phyloP scores from a whole-genome alignment of 2,329 filamentous ascomycete genomes.

The Monosporascus sp. region DNA sequence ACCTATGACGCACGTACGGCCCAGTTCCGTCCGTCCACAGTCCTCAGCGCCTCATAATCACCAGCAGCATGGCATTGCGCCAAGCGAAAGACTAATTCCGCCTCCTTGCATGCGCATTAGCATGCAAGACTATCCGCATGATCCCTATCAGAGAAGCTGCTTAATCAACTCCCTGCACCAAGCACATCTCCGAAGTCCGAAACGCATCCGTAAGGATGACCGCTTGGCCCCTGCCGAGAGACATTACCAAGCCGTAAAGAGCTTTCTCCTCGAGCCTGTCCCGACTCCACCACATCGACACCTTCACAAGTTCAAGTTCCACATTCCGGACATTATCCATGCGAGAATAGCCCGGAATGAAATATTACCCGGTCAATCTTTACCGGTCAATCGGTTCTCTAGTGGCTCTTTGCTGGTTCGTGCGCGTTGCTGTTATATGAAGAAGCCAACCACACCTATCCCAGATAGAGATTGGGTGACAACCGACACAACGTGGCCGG shows the following conservation, averaged over 20 bases:
- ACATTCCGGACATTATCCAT: constrained; percentile 32
- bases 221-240: constrained; percentile 21
- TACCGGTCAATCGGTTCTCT: constrained; percentile 35
- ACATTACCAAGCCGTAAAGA: constrained; percentile 54
- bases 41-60: too few species aligned
- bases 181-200: constrained; percentile 42
- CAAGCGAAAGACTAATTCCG: constrained; percentile 17
- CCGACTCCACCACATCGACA: constrained; percentile 28
- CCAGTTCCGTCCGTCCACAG: constrained; percentile 1
- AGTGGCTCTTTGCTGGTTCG: constrained; percentile 59
- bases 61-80: not conserved
- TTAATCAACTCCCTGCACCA: constrained; percentile 41
- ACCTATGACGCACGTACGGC: constrained; percentile 1
- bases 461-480: constrained; percentile 55
- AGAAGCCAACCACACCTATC: constrained; percentile 19
- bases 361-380: constrained; percentile 15
- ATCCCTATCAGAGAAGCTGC: constrained; percentile 36
- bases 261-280: constrained; percentile 44
- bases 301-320: constrained; percentile 43
- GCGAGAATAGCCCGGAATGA: constrained; percentile 29
- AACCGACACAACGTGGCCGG: constrained; percentile 65
- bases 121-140: constrained; percentile 34
- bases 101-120: constrained; percentile 13
- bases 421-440: constrained; percentile 55
- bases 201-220: constrained; percentile 26